Percentiles rank a stretch among this genome's conserved stretches.
Evolutionary conservation across 2,329 filamentous ascomycete species (phyloP).

Genomic region (Aspergillus carbonarius): DNA sequence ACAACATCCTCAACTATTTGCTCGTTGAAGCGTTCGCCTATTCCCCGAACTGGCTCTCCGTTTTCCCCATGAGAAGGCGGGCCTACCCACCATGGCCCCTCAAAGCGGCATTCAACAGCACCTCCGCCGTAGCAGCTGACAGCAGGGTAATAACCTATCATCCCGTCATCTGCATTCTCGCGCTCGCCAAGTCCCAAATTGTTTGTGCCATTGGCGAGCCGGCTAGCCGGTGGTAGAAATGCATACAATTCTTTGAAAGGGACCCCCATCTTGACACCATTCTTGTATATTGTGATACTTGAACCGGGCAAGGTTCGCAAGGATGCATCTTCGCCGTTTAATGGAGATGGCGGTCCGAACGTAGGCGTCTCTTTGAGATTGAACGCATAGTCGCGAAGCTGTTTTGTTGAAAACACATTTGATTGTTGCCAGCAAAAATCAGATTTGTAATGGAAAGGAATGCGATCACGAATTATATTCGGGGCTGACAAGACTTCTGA

Average conservation of each 20-base stretch:
- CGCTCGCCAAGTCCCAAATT: constrained; percentile 64
- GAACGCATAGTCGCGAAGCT: constrained; percentile 70
- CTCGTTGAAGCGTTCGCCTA: constrained; percentile 81
- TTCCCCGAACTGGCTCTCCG: constrained; percentile 52
- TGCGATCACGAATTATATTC: constrained; percentile 91
- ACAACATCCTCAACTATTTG: constrained; percentile 94
- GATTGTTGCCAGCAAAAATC: constrained; percentile 82
- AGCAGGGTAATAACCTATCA: constrained; percentile 92
- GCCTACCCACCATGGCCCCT: constrained; percentile 87
- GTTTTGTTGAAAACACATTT: constrained; percentile 70
- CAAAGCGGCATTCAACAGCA: constrained; percentile 90
- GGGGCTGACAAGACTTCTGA: constrained; percentile 56
- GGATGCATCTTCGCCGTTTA: constrained; percentile 69
- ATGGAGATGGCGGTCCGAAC: constrained; percentile 53
- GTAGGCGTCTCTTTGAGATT: constrained; percentile 48
- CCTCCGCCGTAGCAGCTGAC: constrained; percentile 90
- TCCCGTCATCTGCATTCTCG: constrained; percentile 87
- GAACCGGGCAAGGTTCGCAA: constrained; percentile 84
- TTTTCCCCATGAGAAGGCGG: constrained; percentile 58
- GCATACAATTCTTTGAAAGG: constrained; percentile 84
- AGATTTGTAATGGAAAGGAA: constrained; percentile 90
- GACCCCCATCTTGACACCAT: constrained; percentile 80
- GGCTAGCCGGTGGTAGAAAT: constrained; percentile 85
- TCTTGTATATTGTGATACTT: constrained; percentile 87
- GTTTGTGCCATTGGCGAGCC: constrained; percentile 44